Evolutionary conservation across 1,284 basidiomycete genomes (phyloP).

Genomic region (Fomitopsis schrenkii): DNA sequence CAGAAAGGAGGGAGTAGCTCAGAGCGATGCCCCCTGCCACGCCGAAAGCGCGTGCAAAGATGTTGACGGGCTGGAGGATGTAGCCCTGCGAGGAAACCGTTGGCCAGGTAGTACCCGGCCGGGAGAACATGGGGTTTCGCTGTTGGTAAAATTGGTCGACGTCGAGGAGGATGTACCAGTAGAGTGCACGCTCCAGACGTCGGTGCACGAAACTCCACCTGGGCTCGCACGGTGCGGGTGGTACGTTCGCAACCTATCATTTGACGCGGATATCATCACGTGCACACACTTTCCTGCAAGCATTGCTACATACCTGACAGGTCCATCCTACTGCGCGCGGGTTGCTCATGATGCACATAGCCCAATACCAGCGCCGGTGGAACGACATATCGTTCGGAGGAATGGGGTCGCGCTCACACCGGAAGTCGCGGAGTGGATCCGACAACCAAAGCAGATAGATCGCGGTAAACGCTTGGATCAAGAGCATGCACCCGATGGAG

Average conservation of each 20-base stretch:
- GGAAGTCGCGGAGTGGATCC: conserved; percentile 5
- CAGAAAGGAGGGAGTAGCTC: conserved; percentile 19
- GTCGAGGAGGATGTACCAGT: conserved; percentile 9
- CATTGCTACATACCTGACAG: background rate
- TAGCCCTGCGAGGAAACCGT: conserved; percentile 4
- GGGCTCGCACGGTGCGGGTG: background rate
- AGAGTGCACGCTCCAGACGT: background rate
- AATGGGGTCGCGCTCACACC: conserved; percentile 1
- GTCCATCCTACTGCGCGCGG: conserved; percentile 6
- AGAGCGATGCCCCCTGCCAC: conserved; percentile 18
- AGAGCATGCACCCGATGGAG: background rate
- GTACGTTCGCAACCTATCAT: conserved; percentile 1
- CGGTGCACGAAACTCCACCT: conserved; percentile 1
- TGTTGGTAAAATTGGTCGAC: conserved; percentile 7
- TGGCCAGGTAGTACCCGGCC: background rate
- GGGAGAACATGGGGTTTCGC: conserved; percentile 7
- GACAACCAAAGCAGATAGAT: conserved; percentile 4
- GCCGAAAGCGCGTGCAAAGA: conserved; percentile 8
- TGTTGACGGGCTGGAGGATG: conserved; percentile 5
- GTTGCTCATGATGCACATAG: conserved; percentile 1
- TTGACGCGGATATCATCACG: too few relatives aligned
- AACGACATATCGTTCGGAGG: background rate
- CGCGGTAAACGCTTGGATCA: background rate
- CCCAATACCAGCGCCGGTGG: background rate
- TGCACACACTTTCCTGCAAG: too few relatives aligned